A percentile compares a stretch with the other conserved stretches of the same genome.
phyloP scores from a whole-genome alignment of 2,329 filamentous ascomycete species.

The Neonectria hederae region DNA sequence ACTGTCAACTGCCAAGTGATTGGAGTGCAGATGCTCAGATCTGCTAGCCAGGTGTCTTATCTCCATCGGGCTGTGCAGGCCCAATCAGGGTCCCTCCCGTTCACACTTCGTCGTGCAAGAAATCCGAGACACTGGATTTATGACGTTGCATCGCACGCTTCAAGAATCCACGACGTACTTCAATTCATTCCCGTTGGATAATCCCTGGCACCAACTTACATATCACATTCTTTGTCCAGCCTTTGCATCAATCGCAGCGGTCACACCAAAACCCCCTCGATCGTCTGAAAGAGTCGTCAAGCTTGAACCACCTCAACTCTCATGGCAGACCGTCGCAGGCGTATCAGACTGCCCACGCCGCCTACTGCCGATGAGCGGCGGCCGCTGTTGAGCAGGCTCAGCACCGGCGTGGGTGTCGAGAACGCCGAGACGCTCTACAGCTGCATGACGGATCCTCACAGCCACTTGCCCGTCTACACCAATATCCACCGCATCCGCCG shows the following conservation, averaged over 20 bases:
- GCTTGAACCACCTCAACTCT: not conserved
- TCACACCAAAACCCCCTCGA: too few relatives aligned
- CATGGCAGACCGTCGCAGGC: constrained; percentile 43
- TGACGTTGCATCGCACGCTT: constrained; percentile 31
- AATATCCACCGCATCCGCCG: constrained; percentile 78
- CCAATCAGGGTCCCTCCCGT: constrained; percentile 34
- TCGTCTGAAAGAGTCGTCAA: too few relatives aligned
- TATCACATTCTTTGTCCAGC: too few relatives aligned
- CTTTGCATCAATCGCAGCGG: not conserved
- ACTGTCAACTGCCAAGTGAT: not conserved
- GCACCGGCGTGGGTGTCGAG: constrained; percentile 40
- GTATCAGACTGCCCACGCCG: constrained; percentile 44
- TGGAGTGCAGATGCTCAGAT: constrained; percentile 12
- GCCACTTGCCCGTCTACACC: constrained; percentile 75
- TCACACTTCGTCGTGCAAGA: not conserved
- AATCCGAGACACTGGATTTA: constrained; percentile 33
- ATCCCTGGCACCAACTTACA: constrained; percentile 1
- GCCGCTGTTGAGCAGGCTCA: constrained; percentile 48
- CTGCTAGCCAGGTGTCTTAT: constrained; percentile 20
- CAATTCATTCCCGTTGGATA: not conserved
- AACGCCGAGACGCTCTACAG: constrained; percentile 56
- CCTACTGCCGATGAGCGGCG: constrained; percentile 46
- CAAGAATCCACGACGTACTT: not conserved
- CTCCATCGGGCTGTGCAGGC: constrained; percentile 1
- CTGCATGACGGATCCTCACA: constrained; percentile 67